phyloP scores from a whole-genome alignment of 2,329 filamentous ascomycete species.

The Aspergillus caelatus region DNA sequence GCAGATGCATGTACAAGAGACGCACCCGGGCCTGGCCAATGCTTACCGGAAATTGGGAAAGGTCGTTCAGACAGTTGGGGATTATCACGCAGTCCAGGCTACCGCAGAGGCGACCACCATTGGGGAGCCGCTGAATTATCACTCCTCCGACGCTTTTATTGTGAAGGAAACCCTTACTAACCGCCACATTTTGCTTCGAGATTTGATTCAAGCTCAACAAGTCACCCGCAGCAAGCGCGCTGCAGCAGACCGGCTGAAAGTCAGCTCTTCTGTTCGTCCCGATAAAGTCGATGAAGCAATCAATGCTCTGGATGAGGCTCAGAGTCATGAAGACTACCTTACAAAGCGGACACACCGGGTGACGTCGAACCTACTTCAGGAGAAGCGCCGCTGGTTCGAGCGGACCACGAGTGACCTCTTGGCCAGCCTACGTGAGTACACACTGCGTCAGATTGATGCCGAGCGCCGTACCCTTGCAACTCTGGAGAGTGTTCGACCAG shows the following conservation, averaged over 20 bases:
- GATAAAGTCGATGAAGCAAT: conserved; percentile 99
- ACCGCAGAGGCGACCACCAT: conserved; percentile 95
- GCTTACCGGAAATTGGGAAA: conserved; percentile 96
- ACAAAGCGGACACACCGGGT: conserved; percentile 85
- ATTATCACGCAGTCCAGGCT: conserved; percentile 94
- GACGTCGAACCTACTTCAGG: conserved; percentile 82
- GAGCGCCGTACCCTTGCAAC: conserved; percentile 89
- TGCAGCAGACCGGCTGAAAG: conserved; percentile 86
- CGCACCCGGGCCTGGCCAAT: conserved; percentile 80
- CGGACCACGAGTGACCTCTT: conserved; percentile 84
- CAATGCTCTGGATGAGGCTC: conserved; percentile 81
- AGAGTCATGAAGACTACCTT: conserved; percentile 77
- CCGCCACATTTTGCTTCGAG: conserved; percentile 91
- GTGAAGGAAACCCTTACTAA: conserved; percentile 98
- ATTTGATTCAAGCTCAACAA: conserved; percentile 89
- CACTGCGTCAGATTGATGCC: conserved; percentile 90
- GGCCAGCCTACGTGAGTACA: conserved; percentile 84
- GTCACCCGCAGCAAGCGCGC: conserved; percentile 77
- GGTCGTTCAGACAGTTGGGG: conserved; percentile 87
- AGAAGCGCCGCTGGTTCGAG: conserved; percentile 88
- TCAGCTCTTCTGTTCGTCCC: conserved; percentile 79
- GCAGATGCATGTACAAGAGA: conserved; percentile 85
- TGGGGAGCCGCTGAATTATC: conserved; percentile 90
- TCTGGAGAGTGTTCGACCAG: conserved; percentile 88
- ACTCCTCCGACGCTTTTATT: conserved; percentile 93